These are phyloP conservation scores for Aspergillus udagawae DNA, from an alignment of 2,329 filamentous ascomycete species.

Conservation along the genomic window DNA sequence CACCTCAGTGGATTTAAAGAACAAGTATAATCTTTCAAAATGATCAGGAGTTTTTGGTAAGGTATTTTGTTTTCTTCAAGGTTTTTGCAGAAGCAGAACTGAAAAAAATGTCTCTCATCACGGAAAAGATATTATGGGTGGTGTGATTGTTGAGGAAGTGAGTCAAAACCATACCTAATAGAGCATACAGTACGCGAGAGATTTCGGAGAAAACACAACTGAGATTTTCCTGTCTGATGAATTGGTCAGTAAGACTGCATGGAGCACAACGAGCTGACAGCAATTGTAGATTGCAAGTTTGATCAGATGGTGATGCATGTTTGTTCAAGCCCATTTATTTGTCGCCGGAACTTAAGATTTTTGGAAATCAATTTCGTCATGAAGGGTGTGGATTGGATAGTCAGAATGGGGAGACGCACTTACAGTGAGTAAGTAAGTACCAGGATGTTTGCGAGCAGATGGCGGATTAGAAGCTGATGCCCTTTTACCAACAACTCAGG, in stretches of 20 bases:
- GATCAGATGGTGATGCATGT: constrained; percentile 62
- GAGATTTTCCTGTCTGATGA: constrained; percentile 1
- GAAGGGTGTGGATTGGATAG: constrained; percentile 8
- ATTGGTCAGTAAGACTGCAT: constrained; percentile 8
- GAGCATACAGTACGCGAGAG: constrained; percentile 6
- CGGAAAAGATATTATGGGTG: constrained; percentile 13
- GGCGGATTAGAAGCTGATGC: not conserved
- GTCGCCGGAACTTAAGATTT: constrained; percentile 52
- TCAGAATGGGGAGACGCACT: constrained; percentile 14
- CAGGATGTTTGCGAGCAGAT: not conserved
- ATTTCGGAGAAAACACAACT: too few species aligned
- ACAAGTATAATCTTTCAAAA: constrained; percentile 9
- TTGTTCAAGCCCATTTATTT: constrained; percentile 52
- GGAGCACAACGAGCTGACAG: not conserved
- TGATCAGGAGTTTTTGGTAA: constrained; percentile 54
- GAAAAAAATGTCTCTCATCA: constrained; percentile 53
- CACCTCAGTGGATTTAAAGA: constrained; percentile 4
- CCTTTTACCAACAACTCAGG: not conserved
- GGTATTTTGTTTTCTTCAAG: constrained; percentile 57
- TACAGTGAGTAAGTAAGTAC: constrained; percentile 22
- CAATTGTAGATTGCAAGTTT: constrained; percentile 8
- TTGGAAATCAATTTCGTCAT: constrained; percentile 50
- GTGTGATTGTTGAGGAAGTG: not conserved
- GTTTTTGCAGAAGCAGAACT: constrained; percentile 61
- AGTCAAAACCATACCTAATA: constrained; percentile 6